Percentiles rank a stretch among this genome's conserved stretches.
Conservation (phyloP, 345 rosid species). For the Populus davidiana region DNA sequence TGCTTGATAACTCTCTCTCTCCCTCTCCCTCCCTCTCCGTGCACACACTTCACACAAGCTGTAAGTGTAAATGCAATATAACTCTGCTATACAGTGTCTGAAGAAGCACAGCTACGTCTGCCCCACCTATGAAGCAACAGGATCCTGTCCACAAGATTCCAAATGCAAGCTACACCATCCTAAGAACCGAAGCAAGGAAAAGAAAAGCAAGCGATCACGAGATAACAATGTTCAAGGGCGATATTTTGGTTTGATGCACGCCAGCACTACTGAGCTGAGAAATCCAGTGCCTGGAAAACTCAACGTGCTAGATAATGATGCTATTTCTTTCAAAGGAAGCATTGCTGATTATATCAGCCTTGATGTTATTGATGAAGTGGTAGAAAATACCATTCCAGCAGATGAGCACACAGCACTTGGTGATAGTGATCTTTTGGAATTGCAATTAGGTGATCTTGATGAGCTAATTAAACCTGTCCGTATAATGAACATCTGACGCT, state of each 20-base stretch:
- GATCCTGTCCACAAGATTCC: slow-evolving; percentile 73
- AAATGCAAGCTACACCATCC: slow-evolving; percentile 96
- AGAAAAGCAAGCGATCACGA: slow-evolving; percentile 53
- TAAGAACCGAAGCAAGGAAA: slow-evolving; percentile 53
- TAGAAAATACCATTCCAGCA: slow-evolving; percentile 25
- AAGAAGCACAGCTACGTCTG: slow-evolving; percentile 92
- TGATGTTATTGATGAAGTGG: slow-evolving; percentile 39
- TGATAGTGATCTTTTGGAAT: slow-evolving; percentile 33
- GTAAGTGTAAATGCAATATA: slow-evolving; percentile 31
- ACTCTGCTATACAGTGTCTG: slow-evolving; percentile 76
- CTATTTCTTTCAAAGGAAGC: slow-evolving; percentile 29
- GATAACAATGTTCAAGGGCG: slow-evolving; percentile 53
- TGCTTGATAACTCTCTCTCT: neutral
- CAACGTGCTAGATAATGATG: slow-evolving; percentile 15
- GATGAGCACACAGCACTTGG: slow-evolving; percentile 23
- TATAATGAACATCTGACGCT: slow-evolving; percentile 30
- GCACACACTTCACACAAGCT: slow-evolving; percentile 17
- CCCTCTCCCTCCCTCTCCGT: neutral
- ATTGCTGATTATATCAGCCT: slow-evolving; percentile 55
- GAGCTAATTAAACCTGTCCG: slow-evolving; percentile 59
- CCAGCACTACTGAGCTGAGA: slow-evolving; percentile 30
- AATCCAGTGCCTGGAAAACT: slow-evolving; percentile 29
- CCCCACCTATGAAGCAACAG: slow-evolving; percentile 69
- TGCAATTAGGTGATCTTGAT: slow-evolving; percentile 39
- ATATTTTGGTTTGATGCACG: slow-evolving; percentile 51